A percentile compares a stretch with the other conserved stretches of the same genome.
Evolutionary conservation across 345 rosid species (phyloP).

Genomic region (Camelina neglecta): DNA sequence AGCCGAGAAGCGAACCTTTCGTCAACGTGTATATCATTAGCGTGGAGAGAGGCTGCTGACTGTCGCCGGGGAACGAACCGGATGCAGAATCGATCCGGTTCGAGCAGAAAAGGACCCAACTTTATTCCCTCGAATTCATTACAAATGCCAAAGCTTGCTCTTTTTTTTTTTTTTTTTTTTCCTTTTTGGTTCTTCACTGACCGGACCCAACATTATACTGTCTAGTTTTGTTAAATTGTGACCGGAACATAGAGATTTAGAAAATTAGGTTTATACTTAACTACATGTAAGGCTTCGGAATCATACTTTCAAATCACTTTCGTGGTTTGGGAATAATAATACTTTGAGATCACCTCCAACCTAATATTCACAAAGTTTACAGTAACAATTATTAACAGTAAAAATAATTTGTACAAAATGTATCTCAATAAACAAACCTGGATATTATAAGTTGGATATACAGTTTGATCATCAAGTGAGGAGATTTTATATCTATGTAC

Average conservation of each 20-base stretch:
- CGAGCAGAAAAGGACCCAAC: slow-evolving; percentile 4
- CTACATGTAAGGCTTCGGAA: no score
- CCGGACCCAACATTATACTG: background rate
- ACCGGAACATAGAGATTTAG: background rate
- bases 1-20: slow-evolving; percentile 48
- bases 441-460: background rate
- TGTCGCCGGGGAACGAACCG: slow-evolving; percentile 5
- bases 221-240: background rate
- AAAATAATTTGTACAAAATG: background rate
- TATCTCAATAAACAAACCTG: background rate
- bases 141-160: no score
- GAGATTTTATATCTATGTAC: background rate
- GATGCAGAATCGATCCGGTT: background rate
- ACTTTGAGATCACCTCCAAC: background rate
- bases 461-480: background rate
- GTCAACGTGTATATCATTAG: slow-evolving; percentile 45
- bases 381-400: background rate
- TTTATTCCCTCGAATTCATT: no score
- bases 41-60: background rate
- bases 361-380: background rate
- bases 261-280: background rate
- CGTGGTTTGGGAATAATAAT: background rate
- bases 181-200: no score
- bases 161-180: no score
- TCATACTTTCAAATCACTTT: background rate